A percentile compares a stretch with the other conserved stretches of the same genome.
These are phyloP conservation scores for Astragalus glycyphyllos DNA, from an alignment of 306 rosid genomes.

Conservation along the genomic window DNA sequence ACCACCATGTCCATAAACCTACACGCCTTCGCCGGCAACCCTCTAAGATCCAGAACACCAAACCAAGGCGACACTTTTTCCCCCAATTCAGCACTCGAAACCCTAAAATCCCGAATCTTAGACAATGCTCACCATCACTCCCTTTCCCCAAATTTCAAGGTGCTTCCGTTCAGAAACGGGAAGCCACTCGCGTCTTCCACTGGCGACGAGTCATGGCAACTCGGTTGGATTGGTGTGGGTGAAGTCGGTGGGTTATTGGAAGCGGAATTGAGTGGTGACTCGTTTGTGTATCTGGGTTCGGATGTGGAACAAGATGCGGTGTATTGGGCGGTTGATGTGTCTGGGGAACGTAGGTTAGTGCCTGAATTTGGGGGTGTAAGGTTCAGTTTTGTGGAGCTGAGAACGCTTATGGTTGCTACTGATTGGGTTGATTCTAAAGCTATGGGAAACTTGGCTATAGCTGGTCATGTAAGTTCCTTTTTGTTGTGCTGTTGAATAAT, in stretches of 20 bases:
- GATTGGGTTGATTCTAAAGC: conserved; percentile 77
- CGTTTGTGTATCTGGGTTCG: conserved; percentile 79
- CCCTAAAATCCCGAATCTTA: conserved; percentile 62
- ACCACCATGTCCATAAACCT: conserved; percentile 64
- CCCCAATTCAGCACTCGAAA: conserved; percentile 58
- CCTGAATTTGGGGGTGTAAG: conserved; percentile 48
- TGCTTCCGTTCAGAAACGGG: conserved; percentile 77
- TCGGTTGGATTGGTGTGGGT: conserved; percentile 76
- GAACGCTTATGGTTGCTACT: conserved; percentile 91
- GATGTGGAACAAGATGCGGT: conserved; percentile 57
- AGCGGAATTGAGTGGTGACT: conserved; percentile 52
- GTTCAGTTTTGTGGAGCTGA: conserved; percentile 72
- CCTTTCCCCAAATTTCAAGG: conserved; percentile 58
- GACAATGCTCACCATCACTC: conserved; percentile 38
- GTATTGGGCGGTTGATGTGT: conserved; percentile 81
- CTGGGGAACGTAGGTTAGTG: conserved; percentile 53
- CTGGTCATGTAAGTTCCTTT: conserved; percentile 80
- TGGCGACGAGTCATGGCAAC: conserved; percentile 54
- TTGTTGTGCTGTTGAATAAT: not conserved
- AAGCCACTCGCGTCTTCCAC: conserved; percentile 65
- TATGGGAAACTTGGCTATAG: conserved; percentile 77
- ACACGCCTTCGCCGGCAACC: conserved; percentile 81
- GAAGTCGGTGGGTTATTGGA: conserved; percentile 54
- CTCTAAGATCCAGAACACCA: conserved; percentile 59
- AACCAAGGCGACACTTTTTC: conserved; percentile 58